Evolutionary conservation across 2,329 filamentous ascomycete species (phyloP).

Genomic region (Botrytis galanthina): DNA sequence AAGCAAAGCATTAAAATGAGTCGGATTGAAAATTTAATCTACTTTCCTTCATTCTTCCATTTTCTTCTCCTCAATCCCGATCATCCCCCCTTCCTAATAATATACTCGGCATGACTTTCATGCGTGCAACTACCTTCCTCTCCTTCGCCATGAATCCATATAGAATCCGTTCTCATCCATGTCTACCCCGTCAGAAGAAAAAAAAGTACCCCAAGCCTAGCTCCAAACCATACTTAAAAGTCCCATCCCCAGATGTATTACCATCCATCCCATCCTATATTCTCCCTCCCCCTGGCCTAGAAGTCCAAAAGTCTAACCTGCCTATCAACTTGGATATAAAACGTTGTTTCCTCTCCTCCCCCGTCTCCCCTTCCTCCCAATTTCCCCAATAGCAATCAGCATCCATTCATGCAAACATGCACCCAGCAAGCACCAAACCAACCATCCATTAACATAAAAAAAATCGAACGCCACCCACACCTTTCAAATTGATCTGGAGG

Average conservation of each 20-base stretch:
- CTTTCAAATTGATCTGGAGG: not conserved
- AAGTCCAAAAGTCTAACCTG: constrained; percentile 4
- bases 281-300: not conserved
- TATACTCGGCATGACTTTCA: not conserved
- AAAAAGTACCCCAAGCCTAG: constrained; percentile 1
- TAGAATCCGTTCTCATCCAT: not conserved
- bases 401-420: not conserved
- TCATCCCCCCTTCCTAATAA: not conserved
- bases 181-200: not conserved
- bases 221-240: constrained; percentile 7
- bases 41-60: not conserved
- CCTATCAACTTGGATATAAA: constrained; percentile 13
- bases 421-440: constrained; percentile 11
- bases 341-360: not conserved
- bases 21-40: constrained; percentile 2
- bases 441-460: not conserved
- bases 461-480: constrained; percentile 6
- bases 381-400: constrained; percentile 11
- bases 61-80: no score
- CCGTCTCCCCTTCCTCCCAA: not conserved
- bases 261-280: not conserved
- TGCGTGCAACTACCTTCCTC: not conserved
- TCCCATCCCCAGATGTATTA: not conserved
- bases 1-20: constrained; percentile 3
- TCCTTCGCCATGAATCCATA: not conserved